A percentile compares a stretch with the other conserved stretches of the same genome.
Evolutionary conservation across 176 grass and related monocot species (phyloP).

Genomic region (Oryza glumipatula): DNA sequence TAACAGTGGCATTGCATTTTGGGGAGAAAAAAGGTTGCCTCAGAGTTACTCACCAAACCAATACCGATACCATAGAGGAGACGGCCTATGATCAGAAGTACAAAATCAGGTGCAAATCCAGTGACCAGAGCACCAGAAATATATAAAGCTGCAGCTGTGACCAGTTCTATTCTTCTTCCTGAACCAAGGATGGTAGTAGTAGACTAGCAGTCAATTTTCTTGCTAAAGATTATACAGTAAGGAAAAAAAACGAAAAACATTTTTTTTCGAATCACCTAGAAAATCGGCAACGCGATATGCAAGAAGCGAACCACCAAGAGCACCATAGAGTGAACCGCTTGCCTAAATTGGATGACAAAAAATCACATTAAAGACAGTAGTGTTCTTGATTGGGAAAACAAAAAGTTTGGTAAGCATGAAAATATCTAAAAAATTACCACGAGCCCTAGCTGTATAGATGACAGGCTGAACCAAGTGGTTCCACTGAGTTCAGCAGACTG

Average conservation of each 20-base stretch:
- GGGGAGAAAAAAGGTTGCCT: constrained; percentile 2
- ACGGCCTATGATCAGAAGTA: constrained; percentile 71
- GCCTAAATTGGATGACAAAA: constrained; percentile 56
- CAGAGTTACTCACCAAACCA: constrained; percentile 70
- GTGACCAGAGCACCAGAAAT: constrained; percentile 73
- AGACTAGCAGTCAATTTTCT: constrained; percentile 28
- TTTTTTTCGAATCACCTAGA: constrained; percentile 56
- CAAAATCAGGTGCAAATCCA: constrained; percentile 71
- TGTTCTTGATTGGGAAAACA: not conserved
- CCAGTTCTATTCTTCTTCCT: constrained; percentile 93
- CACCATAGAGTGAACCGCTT: constrained; percentile 95
- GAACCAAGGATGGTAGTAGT: constrained; percentile 42
- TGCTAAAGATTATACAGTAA: constrained; percentile 11
- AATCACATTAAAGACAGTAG: constrained; percentile 8
- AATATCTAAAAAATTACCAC: constrained; percentile 61
- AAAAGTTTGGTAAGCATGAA: not conserved
- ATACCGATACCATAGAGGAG: constrained; percentile 80
- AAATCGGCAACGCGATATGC: constrained; percentile 78
- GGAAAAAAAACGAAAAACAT: not conserved
- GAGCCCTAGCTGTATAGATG: constrained; percentile 83
- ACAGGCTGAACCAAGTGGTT: constrained; percentile 87
- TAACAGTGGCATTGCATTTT: not conserved
- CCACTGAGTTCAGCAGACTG: constrained; percentile 93
- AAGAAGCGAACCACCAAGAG: constrained; percentile 80
- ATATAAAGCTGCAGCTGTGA: constrained; percentile 74